Evolutionary conservation across 345 rosid species (phyloP).

Genomic region (Eucalyptus pauciflora): DNA sequence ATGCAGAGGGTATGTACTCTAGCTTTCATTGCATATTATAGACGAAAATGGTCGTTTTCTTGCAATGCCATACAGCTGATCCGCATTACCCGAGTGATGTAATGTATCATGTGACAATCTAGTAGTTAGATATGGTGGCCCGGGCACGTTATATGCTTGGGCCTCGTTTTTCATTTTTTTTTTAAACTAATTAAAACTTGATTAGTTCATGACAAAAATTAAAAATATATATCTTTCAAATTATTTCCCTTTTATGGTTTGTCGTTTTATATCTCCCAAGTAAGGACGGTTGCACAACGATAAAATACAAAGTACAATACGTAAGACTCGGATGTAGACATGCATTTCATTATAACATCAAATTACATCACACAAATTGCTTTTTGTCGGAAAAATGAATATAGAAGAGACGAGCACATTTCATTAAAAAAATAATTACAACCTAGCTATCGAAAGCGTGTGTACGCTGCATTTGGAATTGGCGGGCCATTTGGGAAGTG

Average conservation of each 20-base stretch:
- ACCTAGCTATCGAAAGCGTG: background rate
- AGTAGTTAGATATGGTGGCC: background rate
- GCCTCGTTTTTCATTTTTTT: background rate
- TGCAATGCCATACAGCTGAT: background rate
- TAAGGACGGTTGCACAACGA: background rate
- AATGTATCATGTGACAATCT: background rate
- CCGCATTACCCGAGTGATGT: background rate
- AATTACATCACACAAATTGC: background rate
- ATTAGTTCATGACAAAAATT: background rate
- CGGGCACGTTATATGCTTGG: background rate
- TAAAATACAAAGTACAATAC: background rate
- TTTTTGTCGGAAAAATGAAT: background rate
- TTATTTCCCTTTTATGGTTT: background rate
- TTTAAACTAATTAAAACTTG: background rate
- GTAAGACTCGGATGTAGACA: background rate
- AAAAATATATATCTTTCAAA: background rate
- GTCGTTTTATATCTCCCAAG: background rate
- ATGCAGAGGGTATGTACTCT: background rate
- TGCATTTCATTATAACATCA: background rate
- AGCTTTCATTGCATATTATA: background rate
- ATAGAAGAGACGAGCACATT: background rate
- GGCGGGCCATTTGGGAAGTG: background rate
- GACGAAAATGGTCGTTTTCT: background rate
- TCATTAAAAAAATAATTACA: background rate
- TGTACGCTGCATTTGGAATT: background rate